These are phyloP conservation scores for Fusarium austroafricanum DNA, from an alignment of 2,329 filamentous ascomycete species.

Conservation along the genomic window DNA sequence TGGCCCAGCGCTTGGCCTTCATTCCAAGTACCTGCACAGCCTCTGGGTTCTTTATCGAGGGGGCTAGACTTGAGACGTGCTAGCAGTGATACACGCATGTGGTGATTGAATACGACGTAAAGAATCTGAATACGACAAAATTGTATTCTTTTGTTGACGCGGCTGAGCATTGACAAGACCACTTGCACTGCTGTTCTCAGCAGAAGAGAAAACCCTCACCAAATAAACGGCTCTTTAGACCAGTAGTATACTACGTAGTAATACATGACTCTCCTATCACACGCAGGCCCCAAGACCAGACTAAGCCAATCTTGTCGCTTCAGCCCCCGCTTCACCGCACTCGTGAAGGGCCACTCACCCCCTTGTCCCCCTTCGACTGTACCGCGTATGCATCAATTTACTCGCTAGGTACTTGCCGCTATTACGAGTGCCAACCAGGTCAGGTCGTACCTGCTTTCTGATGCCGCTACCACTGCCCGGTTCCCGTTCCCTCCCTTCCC, in stretches of 20 bases:
- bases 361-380: slow-evolving; percentile 20
- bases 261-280: slow-evolving; percentile 39
- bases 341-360: slow-evolving; percentile 17
- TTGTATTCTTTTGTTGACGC: not conserved
- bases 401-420: slow-evolving; percentile 19
- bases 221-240: not conserved
- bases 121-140: slow-evolving; percentile 15
- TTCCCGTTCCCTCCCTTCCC: too few relatives aligned
- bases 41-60: slow-evolving; percentile 34
- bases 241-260: slow-evolving; percentile 10
- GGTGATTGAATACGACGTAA: slow-evolving; percentile 13
- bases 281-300: slow-evolving; percentile 32
- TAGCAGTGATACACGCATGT: slow-evolving; percentile 37
- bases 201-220: not conserved
- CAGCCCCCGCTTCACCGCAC: slow-evolving; percentile 34
- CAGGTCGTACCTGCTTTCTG: slow-evolving; percentile 31
- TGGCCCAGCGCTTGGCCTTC: slow-evolving; percentile 22
- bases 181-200: not conserved
- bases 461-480: slow-evolving; percentile 13
- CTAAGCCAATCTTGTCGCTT: slow-evolving; percentile 38
- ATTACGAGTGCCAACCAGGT: slow-evolving; percentile 13
- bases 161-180: not conserved
- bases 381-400: slow-evolving; percentile 30
- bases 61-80: slow-evolving; percentile 26
- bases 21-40: slow-evolving; percentile 47